Base-by-base conservation (phyloP, 768 basidiomycete genomes). In the Collybiopsis confluens region DNA sequence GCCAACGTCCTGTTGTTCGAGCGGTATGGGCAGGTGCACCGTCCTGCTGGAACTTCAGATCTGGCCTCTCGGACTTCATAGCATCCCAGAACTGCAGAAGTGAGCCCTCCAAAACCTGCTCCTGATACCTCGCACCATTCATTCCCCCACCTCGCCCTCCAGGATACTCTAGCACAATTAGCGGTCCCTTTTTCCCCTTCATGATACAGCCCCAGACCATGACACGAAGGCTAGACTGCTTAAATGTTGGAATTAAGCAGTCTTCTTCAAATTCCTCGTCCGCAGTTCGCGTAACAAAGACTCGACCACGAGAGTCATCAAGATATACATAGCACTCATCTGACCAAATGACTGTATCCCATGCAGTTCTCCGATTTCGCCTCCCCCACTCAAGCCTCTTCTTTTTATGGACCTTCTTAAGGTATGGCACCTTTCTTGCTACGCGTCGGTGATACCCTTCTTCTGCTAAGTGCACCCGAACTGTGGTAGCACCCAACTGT, bases 281-380 rank as follows among this genome's bases (percentile, higher is more conserved):
- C 9, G 56, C 43, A 16, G 35, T 15, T 27, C 52, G 54, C 18
- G 56, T 59, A 7, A 60, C 57, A 33, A 20, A 60, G 35, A 60
- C 45, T 15, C 57, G 42, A 13, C 57, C 57, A 11, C 24, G 18
- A 11, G 38, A 45, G 21, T 55, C 59, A 2, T 40, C 59, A 38
- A 60, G 43, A 23, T 40, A 20, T 2, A 60, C 54, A 45, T 60
- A 60, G 21, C 43, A 49, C 45, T 62, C 59, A 44, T 62, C 59
- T 4, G 56, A 56, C 50, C 54, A 62, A 21, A 53, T 46, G 36
- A 58, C 46, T 27, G 52, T 28, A 3, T 47, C 27, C 60, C 60
- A 61, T 10, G 49, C 38, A 15, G 42, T 28, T 5, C 24, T 16
- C 33, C 45, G 45, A 27, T 45, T 44, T 26, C 52, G 42, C 42